Evolutionary conservation across 139 green algal genomes (phyloP), one percentile per base, ranked within the genome.

Genomic region (Chlamydomonas schloesseri): DNA sequence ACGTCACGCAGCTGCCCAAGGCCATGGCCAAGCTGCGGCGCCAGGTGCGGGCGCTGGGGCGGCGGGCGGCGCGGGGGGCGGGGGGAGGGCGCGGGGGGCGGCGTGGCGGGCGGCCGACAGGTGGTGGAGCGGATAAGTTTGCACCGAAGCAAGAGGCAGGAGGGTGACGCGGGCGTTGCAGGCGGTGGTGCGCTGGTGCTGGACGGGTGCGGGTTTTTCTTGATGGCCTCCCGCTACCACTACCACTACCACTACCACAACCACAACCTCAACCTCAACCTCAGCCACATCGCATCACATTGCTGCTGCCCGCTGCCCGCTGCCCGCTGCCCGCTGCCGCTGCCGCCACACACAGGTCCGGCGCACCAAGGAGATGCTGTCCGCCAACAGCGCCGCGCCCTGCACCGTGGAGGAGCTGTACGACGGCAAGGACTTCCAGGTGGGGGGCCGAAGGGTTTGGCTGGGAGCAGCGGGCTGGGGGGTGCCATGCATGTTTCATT

Each of bases 351-450:
- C 20, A 0, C 88, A 97, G 90, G 93, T 97, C 28, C 94, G 95
- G 50, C 94, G 95, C 71, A 98, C 96, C 29, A 99, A 99, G 93
- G 96, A 99, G 85, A 93, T 99, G 21, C 95, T 99, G 53, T 97
- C 92, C 34, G 98, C 98, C 89, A 99, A 99, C 93, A 95, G 73
- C 23, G 93, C 94, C 34, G 98, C 97, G 17, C 96, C 96, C 33
- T 83, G 99, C 68, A 94, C 81, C 37, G 96, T 99, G 37, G 98
- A 99, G 89, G 95, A 97, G 82, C 89, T 99, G 47, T 88, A 95
- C 37, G 91, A 97, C 23, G 97, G 97, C 60, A 86, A 85, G n/a
- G 98, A 99, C 93, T 99, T 99, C 90, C 71, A 88, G 80, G 89
- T 92, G 46, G 33, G 82, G 69, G 23, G 60, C 57, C 17, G 42